Evolutionary conservation across 805 yeast species (phyloP).

Genomic region (Suhomyces pyralidae): DNA sequence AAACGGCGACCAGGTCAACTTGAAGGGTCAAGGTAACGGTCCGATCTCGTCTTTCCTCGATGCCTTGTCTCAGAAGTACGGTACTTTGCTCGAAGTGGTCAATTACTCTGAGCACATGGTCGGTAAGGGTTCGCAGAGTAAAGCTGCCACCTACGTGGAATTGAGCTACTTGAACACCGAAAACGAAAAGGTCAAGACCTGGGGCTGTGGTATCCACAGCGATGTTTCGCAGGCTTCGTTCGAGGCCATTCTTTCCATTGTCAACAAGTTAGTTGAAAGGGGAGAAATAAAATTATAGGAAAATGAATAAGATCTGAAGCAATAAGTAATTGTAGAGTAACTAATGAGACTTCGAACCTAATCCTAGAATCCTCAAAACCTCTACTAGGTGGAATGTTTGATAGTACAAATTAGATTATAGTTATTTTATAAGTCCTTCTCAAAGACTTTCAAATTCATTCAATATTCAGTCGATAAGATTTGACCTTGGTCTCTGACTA

Average conservation of each 20-base stretch:
- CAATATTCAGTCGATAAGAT: no score
- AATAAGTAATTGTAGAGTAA: no score
- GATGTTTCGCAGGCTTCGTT: slow-evolving; percentile 43
- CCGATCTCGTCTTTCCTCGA: slow-evolving; percentile 73
- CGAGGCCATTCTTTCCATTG: slow-evolving; percentile 27
- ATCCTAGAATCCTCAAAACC: no score
- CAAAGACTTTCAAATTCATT: no score
- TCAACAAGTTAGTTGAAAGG: slow-evolving; percentile 21
- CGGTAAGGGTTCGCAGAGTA: slow-evolving; percentile 66
- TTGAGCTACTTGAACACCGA: slow-evolving; percentile 36
- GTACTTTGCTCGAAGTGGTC: slow-evolving; percentile 56
- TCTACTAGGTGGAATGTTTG: no score
- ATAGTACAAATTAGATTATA: no score
- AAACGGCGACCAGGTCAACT: slow-evolving; percentile 13
- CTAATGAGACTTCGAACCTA: no score
- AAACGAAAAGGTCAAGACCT: slow-evolving; percentile 30
- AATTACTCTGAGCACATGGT: slow-evolving; percentile 71
- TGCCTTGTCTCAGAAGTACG: slow-evolving; percentile 54
- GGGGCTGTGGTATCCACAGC: slow-evolving; percentile 45
- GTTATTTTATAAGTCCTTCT: no score
- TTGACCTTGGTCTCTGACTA: no score
- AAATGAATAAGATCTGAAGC: no score
- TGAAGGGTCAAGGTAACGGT: slow-evolving; percentile 69
- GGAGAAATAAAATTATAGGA: slow-evolving; percentile 24
- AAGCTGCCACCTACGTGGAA: slow-evolving; percentile 75